Evolutionary conservation across 768 basidiomycete species (phyloP).

Genomic region (Phylloporus arenicola): DNA sequence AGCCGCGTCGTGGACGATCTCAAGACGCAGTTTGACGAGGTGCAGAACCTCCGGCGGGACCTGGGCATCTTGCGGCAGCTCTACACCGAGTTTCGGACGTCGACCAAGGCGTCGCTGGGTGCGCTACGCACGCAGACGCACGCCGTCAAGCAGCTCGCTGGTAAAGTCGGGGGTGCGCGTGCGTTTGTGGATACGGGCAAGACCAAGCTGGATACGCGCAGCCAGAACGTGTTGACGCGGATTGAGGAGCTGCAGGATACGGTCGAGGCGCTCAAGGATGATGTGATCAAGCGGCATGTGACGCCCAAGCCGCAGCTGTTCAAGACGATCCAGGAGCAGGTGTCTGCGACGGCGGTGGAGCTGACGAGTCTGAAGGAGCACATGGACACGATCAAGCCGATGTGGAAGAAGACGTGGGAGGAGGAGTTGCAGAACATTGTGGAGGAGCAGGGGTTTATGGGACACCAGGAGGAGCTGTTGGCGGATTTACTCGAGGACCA

Average conservation of each 20-base stretch:
- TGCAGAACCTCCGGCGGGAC: constrained; percentile 90
- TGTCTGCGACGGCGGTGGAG: constrained; percentile 59
- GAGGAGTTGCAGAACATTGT: constrained; percentile 94
- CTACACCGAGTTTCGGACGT: no score
- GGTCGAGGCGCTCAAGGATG: constrained; percentile 83
- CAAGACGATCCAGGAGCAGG: constrained; percentile 66
- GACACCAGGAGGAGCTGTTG: constrained; percentile 89
- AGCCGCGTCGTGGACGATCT: constrained; percentile 73
- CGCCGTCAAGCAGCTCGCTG: constrained; percentile 72
- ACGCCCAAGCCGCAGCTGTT: constrained; percentile 74
- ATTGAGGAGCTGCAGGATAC: constrained; percentile 92
- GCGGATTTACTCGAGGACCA: constrained; percentile 87
- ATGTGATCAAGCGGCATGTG: constrained; percentile 84
- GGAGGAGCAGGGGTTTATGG: constrained; percentile 92
- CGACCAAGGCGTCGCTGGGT: constrained; percentile 17
- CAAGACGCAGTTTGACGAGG: constrained; percentile 90
- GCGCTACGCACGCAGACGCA: constrained; percentile 79
- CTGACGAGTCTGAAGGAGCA: constrained; percentile 76
- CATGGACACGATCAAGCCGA: constrained; percentile 84
- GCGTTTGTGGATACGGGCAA: constrained; percentile 90
- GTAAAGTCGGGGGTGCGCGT: constrained; percentile 77
- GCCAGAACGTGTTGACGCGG: constrained; percentile 84
- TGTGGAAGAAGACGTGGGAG: constrained; percentile 99
- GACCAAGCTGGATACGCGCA: constrained; percentile 81
- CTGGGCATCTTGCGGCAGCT: constrained; percentile 55